Evolutionary conservation across 257 asterid genomes (phyloP).

Genomic region (Solanum verrucosum): DNA sequence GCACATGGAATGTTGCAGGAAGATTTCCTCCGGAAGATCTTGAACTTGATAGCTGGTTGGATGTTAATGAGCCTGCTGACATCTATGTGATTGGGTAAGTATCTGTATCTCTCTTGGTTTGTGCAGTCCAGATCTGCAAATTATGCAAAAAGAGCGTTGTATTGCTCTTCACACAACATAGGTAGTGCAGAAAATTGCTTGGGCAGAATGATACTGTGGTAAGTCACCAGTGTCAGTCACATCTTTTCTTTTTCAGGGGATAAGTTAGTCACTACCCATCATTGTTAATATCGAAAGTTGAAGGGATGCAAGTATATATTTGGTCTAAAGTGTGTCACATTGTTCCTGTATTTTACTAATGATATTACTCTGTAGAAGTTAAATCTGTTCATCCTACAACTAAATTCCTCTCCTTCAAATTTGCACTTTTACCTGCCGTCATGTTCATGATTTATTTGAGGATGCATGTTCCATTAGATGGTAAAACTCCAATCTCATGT

Average conservation of each 20-base stretch:
- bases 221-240: neutral
- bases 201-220: neutral
- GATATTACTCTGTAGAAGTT: neutral
- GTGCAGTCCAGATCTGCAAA: neutral
- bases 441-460: neutral
- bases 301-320: neutral
- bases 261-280: neutral
- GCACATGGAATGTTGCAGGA: slow-evolving; percentile 89
- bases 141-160: neutral
- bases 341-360: neutral
- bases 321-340: neutral
- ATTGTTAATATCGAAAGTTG: neutral
- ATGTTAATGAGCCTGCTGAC: slow-evolving; percentile 74
- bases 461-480: neutral
- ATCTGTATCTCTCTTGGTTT: neutral
- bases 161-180: neutral
- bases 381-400: neutral
- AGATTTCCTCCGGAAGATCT: slow-evolving; percentile 57
- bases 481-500: neutral
- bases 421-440: neutral
- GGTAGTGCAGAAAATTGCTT: neutral
- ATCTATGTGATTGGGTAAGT: slow-evolving; percentile 81
- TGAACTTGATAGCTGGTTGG: slow-evolving; percentile 78
- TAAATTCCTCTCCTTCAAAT: neutral
- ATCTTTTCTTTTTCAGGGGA: neutral